Evolutionary conservation across 2,329 filamentous ascomycete genomes (phyloP), one percentile per base, ranked within the genome.

Genomic region (Ophiostoma sp.): DNA sequence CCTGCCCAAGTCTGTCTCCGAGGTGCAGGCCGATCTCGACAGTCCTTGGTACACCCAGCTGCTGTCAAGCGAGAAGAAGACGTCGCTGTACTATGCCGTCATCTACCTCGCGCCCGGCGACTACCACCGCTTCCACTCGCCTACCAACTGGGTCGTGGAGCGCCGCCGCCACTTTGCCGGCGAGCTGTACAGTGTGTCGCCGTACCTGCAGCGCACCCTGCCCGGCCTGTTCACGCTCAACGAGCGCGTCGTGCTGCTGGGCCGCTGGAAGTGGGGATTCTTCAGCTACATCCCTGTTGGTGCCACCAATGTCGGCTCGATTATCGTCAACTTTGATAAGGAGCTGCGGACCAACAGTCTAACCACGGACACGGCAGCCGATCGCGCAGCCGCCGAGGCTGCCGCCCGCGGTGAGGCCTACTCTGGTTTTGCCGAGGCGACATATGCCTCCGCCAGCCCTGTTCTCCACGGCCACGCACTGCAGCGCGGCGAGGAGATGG

Each of bases 91-190:
- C 83, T 99, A 98, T 80, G 91, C 85, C 72, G 96, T 99, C 73
- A 89, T 99, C 77, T 99, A 99, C 81, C 88, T 99, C 62, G 95
- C 96, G 0, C 95, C 95, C 0, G 95, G 95, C 67, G 96, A 99
- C 82, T 99, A 99, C 81, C 95, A 99, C 81, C 92, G 94, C 74
- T 99, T 98, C 83, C 96, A 99, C 82, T 96, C 92, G 1, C 95
- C 95, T 0, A 90, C 93, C 1, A 91, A 92, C 75, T 99, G 95
- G 95, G 93, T 99, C 20, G 95, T 95, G 44, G 92, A 97, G 80
- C 89, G 89, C 74, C 89, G 96, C 62, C 91, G 95, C n/a, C 95
- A 99, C 81, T 99, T 99, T 78, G 94, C 95, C 0, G 95, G 95
- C 71, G 96, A 99, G 80, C 85, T 99, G 10, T 99, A 92, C 83